Percentiles rank a stretch among this genome's conserved stretches.
Conservation (phyloP, 1,139 yeast genomes). For the Pichia sp. region DNA sequence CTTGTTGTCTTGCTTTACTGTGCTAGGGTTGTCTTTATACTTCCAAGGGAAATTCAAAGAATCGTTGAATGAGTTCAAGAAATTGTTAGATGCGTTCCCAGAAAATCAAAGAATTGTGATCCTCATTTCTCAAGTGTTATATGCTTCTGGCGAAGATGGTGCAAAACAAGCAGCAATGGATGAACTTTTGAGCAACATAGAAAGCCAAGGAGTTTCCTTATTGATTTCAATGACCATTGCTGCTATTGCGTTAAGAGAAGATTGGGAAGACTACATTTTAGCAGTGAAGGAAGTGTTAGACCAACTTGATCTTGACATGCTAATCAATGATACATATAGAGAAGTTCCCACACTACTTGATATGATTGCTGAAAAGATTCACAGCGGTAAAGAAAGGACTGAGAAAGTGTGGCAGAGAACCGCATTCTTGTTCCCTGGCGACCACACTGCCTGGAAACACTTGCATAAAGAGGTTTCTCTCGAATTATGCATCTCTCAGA, state of each 20-base stretch:
- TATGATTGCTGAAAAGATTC: too few species aligned
- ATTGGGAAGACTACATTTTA: slow-evolving; percentile 49
- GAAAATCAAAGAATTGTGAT: slow-evolving; percentile 57
- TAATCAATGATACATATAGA: slow-evolving; percentile 42
- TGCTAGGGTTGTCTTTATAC: slow-evolving; percentile 63
- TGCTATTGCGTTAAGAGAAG: slow-evolving; percentile 66
- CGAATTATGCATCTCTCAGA: slow-evolving; percentile 39
- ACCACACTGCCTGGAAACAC: slow-evolving; percentile 59
- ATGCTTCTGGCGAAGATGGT: slow-evolving; percentile 65
- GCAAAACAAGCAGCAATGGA: slow-evolving; percentile 76
- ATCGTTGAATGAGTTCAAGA: slow-evolving; percentile 60
- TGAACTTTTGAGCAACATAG: slow-evolving; percentile 58
- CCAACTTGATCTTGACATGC: slow-evolving; percentile 39
- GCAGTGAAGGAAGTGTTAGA: slow-evolving; percentile 64
- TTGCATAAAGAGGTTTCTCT: slow-evolving; percentile 49
- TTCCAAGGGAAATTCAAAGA: slow-evolving; percentile 54
- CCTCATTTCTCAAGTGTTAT: slow-evolving; percentile 69
- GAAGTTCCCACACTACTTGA: slow-evolving; percentile 52
- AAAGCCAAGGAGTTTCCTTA: slow-evolving; percentile 55
- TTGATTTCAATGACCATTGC: slow-evolving; percentile 68
- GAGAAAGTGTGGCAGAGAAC: slow-evolving; percentile 54
- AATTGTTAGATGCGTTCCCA: slow-evolving; percentile 48
- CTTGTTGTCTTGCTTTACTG: slow-evolving; percentile 54
- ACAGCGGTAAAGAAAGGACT: too few species aligned
- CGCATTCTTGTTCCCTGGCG: slow-evolving; percentile 69